Evolutionary conservation across 2,329 filamentous ascomycete species (phyloP).

Genomic region (Botrytis elliptica): DNA sequence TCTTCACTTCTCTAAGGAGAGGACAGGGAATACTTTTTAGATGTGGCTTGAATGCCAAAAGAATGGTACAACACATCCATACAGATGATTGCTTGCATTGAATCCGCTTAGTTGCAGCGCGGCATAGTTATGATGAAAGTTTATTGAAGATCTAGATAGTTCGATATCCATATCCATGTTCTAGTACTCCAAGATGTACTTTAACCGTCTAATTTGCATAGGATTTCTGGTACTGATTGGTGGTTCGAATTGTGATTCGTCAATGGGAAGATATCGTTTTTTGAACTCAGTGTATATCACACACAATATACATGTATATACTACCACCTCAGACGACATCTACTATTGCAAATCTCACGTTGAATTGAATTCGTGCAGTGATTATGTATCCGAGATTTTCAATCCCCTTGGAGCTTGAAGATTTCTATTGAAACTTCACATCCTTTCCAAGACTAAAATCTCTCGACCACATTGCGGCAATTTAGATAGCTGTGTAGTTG

Average conservation of each 20-base stretch:
- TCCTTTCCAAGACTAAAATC: neutral
- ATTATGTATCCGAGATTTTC: neutral
- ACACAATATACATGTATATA: neutral
- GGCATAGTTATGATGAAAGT: neutral
- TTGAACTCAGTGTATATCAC: too few relatives aligned
- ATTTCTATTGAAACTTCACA: neutral
- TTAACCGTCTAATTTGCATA: neutral
- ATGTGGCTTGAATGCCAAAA: neutral
- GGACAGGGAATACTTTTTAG: neutral
- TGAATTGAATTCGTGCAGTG: neutral
- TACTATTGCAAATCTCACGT: neutral
- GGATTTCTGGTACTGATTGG: neutral
- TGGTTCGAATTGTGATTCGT: neutral
- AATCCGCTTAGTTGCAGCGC: conserved; percentile 18
- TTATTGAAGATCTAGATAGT: neutral
- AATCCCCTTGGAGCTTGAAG: neutral
- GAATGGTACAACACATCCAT: neutral
- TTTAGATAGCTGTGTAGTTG: neutral
- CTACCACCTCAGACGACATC: neutral
- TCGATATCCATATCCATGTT: neutral
- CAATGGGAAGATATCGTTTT: neutral
- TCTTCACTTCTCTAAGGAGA: neutral
- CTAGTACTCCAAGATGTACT: neutral
- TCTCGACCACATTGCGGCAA: neutral
- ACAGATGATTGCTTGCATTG: conserved; percentile 22